A percentile compares a stretch with the other conserved stretches of the same genome.
Conservation (phyloP, 306 rosid genomes). For the Sechiopsis laciniata region DNA sequence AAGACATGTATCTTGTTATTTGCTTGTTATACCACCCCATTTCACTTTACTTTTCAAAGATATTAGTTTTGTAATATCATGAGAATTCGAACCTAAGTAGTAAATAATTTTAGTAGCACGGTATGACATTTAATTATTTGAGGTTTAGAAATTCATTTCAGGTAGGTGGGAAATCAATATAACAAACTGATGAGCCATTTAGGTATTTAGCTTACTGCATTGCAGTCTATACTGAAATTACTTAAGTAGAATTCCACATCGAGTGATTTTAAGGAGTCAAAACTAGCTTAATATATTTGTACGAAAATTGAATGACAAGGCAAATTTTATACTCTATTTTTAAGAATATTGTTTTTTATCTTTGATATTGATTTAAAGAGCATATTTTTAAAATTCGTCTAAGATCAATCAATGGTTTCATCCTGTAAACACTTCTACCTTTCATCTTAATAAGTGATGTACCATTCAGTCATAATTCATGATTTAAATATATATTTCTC, state of each 20-base stretch:
- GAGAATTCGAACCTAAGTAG: not conserved
- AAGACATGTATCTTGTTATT: not conserved
- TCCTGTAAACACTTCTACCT: not conserved
- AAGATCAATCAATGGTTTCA: not conserved
- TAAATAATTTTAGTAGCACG: not conserved
- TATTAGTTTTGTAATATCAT: not conserved
- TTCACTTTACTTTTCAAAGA: not conserved
- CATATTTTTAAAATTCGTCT: not conserved
- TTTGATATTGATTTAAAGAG: not conserved
- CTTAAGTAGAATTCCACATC: not conserved
- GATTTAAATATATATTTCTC: not conserved
- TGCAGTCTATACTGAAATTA: not conserved
- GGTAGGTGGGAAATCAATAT: not conserved
- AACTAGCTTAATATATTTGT: not conserved
- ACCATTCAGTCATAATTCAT: not conserved
- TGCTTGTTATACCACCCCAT: slow-evolving; percentile 1
- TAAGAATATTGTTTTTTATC: not conserved
- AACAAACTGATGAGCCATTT: not conserved
- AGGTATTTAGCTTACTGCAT: not conserved
- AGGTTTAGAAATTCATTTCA: not conserved
- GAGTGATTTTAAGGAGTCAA: not conserved
- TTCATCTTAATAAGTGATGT: not conserved
- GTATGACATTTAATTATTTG: not conserved
- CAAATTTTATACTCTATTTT: not conserved
- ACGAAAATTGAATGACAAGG: not conserved